phyloP scores from a whole-genome alignment of 164 flowering plant genomes.

The Piper betle region DNA sequence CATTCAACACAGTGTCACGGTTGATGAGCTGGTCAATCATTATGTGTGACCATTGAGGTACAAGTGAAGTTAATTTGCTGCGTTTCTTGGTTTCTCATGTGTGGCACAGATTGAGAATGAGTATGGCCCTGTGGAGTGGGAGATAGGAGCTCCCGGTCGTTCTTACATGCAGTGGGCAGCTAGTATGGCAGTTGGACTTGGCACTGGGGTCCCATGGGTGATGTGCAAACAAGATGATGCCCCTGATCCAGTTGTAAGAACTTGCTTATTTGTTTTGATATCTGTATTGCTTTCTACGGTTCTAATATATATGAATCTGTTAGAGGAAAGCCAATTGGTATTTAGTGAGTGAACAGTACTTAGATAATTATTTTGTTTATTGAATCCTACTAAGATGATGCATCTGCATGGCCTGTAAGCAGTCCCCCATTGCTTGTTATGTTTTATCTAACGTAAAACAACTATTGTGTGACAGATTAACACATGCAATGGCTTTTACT shows the following conservation, averaged over 20 bases:
- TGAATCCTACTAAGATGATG: too few species aligned
- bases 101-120: constrained; percentile 75
- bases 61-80: not conserved
- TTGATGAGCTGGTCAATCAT: too few species aligned
- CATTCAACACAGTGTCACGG: too few species aligned
- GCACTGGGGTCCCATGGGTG: constrained; percentile 85
- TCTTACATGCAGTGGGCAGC: constrained; percentile 10
- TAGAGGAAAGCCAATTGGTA: too few species aligned
- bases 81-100: not conserved
- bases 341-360: too few species aligned
- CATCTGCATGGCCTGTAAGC: too few species aligned
- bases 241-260: constrained; percentile 60
- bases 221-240: constrained; percentile 97
- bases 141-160: not conserved
- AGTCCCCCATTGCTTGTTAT: too few species aligned
- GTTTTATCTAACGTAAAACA: not conserved
- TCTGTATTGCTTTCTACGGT: not conserved
- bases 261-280: not conserved
- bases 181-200: constrained; percentile 13
- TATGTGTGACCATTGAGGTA: too few species aligned
- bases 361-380: too few species aligned
- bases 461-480: constrained; percentile 38
- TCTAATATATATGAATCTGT: not conserved
- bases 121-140: constrained; percentile 41
- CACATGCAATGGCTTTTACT: constrained; percentile 88